These are phyloP conservation scores for Naegleria lovaniensis DNA, from an alignment of 208 protist genomes.

Conservation along the genomic window DNA sequence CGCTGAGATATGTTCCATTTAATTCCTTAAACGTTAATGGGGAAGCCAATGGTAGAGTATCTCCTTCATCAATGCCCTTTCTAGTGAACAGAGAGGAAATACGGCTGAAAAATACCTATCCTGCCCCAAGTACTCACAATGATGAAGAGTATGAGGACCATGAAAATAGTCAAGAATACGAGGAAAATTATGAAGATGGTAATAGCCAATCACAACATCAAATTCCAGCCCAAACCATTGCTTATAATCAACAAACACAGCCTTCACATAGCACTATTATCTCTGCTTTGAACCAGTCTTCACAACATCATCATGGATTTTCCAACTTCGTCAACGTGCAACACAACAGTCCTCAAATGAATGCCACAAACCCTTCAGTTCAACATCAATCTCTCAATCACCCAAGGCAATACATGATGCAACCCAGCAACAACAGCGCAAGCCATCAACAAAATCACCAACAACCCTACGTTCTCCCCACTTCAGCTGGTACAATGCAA, in stretches of 20 bases:
- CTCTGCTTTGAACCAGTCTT: neutral
- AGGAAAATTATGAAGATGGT: neutral
- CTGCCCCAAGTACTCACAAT: neutral
- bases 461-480: no score
- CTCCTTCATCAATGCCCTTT: neutral
- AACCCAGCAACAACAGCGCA: neutral
- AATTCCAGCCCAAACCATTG: neutral
- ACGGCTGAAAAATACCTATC: neutral
- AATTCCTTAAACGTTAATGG: neutral
- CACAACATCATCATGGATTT: neutral
- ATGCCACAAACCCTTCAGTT: neutral
- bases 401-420: neutral
- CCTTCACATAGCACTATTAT: neutral
- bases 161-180: neutral
- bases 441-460: neutral
- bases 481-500: no score
- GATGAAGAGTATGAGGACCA: neutral
- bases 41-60: neutral
- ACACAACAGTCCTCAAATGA: no score
- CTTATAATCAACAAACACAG: neutral
- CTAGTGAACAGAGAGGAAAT: neutral
- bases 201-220: neutral
- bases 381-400: neutral
- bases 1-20: neutral
- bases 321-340: no score